Conservation (phyloP, 257 asterid species). For the Fraxinus cuspidata region DNA sequence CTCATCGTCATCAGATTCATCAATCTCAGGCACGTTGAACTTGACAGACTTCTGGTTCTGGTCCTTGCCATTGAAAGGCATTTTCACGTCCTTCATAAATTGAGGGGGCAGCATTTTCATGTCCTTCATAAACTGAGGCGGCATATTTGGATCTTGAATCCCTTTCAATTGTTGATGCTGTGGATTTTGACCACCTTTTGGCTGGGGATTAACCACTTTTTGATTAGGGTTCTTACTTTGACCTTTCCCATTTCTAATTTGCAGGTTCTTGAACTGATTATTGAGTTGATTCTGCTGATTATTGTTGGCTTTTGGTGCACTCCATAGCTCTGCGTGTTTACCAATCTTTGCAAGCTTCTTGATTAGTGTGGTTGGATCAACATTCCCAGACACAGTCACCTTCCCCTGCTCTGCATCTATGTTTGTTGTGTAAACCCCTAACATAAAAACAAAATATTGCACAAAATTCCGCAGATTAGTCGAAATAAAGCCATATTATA, state of each 20-base stretch:
- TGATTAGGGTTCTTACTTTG: conserved; percentile 40
- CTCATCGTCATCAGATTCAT: conserved; percentile 40
- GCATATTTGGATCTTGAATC: conserved; percentile 58
- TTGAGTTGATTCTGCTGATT: conserved; percentile 49
- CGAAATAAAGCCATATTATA: neutral
- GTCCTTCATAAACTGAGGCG: conserved; percentile 51
- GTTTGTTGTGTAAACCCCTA: conserved; percentile 75
- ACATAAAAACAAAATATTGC: neutral
- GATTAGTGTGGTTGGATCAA: conserved; percentile 75
- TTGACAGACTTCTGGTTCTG: conserved; percentile 61
- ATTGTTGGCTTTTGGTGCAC: conserved; percentile 62
- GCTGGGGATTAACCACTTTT: conserved; percentile 37
- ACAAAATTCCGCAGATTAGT: neutral
- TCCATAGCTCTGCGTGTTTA: conserved; percentile 84
- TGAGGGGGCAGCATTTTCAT: conserved; percentile 16
- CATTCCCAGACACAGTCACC: conserved; percentile 86
- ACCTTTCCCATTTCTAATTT: conserved; percentile 54
- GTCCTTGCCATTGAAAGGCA: conserved; percentile 39
- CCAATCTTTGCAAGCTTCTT: conserved; percentile 82
- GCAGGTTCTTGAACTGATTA: conserved; percentile 64
- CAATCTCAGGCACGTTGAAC: conserved; percentile 44
- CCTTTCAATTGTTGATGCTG: conserved; percentile 51
- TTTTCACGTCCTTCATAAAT: conserved; percentile 36
- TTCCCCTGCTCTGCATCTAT: conserved; percentile 87
- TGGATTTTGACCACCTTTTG: conserved; percentile 41